A percentile compares a stretch with the other conserved stretches of the same genome.
phyloP scores from a whole-genome alignment of 2,329 filamentous ascomycete genomes.

The Penicillium thymicola region DNA sequence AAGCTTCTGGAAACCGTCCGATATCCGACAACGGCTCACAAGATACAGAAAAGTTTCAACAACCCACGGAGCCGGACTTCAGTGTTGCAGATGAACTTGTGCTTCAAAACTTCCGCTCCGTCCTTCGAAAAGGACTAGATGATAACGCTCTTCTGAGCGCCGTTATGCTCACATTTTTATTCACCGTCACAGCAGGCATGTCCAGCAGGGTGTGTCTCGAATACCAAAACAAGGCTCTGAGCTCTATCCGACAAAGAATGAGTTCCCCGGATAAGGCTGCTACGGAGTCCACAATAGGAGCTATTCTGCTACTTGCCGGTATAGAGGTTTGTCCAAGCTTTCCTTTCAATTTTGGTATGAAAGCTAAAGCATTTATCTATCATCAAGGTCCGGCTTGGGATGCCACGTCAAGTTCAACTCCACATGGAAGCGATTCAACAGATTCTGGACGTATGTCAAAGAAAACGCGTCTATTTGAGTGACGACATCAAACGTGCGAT shows the following conservation, averaged over 20 bases:
- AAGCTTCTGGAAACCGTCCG: background rate
- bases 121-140: background rate
- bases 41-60: background rate
- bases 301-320: background rate
- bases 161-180: background rate
- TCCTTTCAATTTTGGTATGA: background rate
- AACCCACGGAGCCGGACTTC: background rate
- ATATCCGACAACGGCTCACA: background rate
- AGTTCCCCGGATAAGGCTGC: background rate
- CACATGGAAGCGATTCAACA: background rate
- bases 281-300: background rate
- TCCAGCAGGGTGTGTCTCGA: background rate
- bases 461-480: background rate
- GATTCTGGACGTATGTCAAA: background rate
- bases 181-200: background rate
- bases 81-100: background rate
- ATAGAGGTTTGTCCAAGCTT: background rate
- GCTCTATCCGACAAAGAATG: background rate
- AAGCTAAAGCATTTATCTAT: background rate
- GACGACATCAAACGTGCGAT: background rate
- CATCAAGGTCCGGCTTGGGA: background rate
- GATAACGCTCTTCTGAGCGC: background rate
- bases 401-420: background rate
- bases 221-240: background rate
- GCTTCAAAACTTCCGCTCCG: background rate